phyloP scores from a whole-genome alignment of 805 yeast species.

The Cyberlindnera samutprakarnensis region DNA sequence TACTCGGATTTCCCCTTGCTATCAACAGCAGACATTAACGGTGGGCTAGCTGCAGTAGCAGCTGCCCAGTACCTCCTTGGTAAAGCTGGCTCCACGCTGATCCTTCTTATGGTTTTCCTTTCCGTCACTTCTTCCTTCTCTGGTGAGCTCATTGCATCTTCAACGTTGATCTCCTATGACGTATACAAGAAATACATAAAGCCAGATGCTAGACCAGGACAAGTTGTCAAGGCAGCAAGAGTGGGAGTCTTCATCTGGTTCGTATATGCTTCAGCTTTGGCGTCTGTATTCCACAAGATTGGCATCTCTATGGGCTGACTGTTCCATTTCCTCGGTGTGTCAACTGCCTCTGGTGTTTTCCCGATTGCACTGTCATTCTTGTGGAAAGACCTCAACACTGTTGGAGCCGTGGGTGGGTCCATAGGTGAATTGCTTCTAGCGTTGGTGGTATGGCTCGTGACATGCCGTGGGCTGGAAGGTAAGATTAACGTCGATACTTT shows the following conservation, averaged over 20 bases:
- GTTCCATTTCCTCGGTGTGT: constrained; percentile 34
- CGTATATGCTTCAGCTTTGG: constrained; percentile 27
- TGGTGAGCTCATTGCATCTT: constrained; percentile 34
- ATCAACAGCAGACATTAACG: constrained; percentile 26
- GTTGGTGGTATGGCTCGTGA: constrained; percentile 30
- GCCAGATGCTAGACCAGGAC: constrained; percentile 33
- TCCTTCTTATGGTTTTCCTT: constrained; percentile 33
- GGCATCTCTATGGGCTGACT: constrained; percentile 33
- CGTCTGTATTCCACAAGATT: constrained; percentile 29
- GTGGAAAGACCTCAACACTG: constrained; percentile 29
- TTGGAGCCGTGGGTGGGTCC: constrained; percentile 32
- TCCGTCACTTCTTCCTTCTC: constrained; percentile 35
- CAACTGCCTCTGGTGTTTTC: constrained; percentile 33
- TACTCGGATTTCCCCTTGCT: constrained; percentile 29
- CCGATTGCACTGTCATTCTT: constrained; percentile 32
- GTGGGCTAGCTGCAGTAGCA: constrained; percentile 35
- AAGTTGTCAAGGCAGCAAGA: constrained; percentile 36
- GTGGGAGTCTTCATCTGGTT: constrained; percentile 34
- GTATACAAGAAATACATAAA: constrained; percentile 37
- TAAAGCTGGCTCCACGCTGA: constrained; percentile 34
- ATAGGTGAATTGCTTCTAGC: constrained; percentile 30
- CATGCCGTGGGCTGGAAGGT: constrained; percentile 29
- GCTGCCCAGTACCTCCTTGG: constrained; percentile 34
- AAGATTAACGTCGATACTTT: constrained; percentile 28
- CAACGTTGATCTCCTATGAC: constrained; percentile 38